Evolutionary conservation across 169 alveolate species (phyloP).

Genomic region (Plasmodium gonderi): DNA sequence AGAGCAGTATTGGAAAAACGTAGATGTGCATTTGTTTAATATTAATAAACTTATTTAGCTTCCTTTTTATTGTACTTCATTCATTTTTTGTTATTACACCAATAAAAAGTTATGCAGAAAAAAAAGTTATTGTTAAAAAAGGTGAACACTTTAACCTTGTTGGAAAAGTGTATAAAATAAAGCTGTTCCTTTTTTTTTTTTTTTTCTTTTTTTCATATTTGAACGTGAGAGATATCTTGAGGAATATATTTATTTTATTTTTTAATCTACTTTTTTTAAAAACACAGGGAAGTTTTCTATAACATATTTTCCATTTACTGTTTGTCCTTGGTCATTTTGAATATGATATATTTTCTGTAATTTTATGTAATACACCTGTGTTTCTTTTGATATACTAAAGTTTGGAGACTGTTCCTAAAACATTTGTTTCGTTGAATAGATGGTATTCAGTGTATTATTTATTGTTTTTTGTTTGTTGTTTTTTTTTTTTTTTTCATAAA

Average conservation of each 20-base stretch:
- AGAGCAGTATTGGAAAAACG: background rate
- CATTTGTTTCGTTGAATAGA: background rate
- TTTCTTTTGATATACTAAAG: conserved; percentile 29
- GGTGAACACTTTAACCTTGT: background rate
- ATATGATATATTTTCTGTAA: background rate
- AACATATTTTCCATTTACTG: background rate
- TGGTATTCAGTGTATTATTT: background rate
- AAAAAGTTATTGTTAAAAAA: background rate
- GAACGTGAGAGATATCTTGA: background rate
- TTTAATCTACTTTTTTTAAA: conserved; percentile 45
- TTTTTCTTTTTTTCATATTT: background rate
- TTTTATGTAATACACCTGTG: conserved; percentile 15
- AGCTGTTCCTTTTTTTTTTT: background rate
- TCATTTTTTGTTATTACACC: background rate
- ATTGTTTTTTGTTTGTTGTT: background rate
- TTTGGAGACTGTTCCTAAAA: conserved; percentile 71
- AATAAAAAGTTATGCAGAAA: background rate
- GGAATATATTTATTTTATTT: background rate
- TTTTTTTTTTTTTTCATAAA: background rate
- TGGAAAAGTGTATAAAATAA: background rate
- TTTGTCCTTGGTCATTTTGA: background rate
- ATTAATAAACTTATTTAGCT: background rate
- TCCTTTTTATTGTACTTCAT: background rate
- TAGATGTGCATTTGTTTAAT: background rate
- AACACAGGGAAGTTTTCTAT: conserved; percentile 69